phyloP scores from a whole-genome alignment of 202 grass and related monocot genomes.

The Zoysia matrella region DNA sequence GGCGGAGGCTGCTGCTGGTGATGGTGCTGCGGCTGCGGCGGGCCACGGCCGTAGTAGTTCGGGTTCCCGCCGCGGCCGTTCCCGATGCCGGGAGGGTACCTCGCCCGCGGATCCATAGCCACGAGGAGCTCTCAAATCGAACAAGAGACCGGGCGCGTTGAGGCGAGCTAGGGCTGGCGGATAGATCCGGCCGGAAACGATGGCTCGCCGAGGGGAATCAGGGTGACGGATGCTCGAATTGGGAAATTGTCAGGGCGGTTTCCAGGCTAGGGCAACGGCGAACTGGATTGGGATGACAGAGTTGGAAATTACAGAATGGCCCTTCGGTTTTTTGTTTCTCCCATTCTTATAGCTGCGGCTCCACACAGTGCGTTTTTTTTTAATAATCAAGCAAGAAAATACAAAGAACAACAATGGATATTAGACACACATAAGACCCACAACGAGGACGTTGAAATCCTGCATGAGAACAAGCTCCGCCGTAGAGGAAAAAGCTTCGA shows the following conservation, averaged over 20 bases:
- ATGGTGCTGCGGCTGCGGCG: slow-evolving; percentile 28
- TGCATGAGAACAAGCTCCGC: too few species aligned
- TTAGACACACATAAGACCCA: too few species aligned
- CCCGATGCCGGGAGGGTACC: slow-evolving; percentile 73
- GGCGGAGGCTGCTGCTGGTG: slow-evolving; percentile 29
- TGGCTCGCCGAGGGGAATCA: slow-evolving; percentile 7
- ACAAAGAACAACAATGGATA: too few species aligned
- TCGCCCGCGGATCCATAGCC: slow-evolving; percentile 64
- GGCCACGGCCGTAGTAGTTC: slow-evolving; percentile 67
- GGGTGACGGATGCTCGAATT: too few species aligned
- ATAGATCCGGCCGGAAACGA: slow-evolving; percentile 35
- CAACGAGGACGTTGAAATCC: too few species aligned
- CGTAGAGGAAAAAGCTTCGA: too few species aligned
- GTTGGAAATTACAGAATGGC: slow-evolving; percentile 30
- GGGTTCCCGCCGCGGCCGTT: slow-evolving; percentile 64
- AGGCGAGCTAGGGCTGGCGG: background rate
- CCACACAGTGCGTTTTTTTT: too few species aligned
- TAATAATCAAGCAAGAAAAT: too few species aligned
- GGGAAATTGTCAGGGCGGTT: slow-evolving; percentile 4
- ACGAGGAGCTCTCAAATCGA: slow-evolving; percentile 13
- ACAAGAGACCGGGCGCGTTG: background rate
- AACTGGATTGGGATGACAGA: background rate
- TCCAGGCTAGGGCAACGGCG: slow-evolving; percentile 30
- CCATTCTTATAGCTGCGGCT: too few species aligned
- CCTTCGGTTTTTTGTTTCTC: background rate